phyloP scores from a whole-genome alignment of 495 filamentous ascomycete genomes.

The Penicillium tannophilum region DNA sequence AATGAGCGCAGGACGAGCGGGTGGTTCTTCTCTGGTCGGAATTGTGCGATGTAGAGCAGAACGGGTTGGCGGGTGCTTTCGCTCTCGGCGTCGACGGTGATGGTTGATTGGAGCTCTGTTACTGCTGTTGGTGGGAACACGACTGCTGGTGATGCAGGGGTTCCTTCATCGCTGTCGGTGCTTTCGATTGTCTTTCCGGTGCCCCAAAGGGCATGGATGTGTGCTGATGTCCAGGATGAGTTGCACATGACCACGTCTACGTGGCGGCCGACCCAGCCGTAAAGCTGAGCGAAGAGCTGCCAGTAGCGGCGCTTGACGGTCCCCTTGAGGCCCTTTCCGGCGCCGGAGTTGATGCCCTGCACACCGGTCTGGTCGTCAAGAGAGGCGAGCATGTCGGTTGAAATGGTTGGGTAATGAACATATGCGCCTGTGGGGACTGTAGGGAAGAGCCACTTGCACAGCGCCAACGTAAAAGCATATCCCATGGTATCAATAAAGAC shows the following conservation, averaged over 20 bases:
- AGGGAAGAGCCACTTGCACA: slow-evolving; percentile 81
- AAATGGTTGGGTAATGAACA: slow-evolving; percentile 97
- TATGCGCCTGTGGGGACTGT: slow-evolving; percentile 86
- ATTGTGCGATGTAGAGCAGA: slow-evolving; percentile 93
- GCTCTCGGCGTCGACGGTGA: slow-evolving; percentile 66
- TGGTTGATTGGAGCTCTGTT: slow-evolving; percentile 69
- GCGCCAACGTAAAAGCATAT: slow-evolving; percentile 85
- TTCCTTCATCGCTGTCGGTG: slow-evolving; percentile 33
- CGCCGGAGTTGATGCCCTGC: slow-evolving; percentile 81
- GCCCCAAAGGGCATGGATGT: slow-evolving; percentile 83
- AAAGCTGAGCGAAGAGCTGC: slow-evolving; percentile 78
- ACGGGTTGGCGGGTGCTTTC: slow-evolving; percentile 67
- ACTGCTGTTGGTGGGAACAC: slow-evolving; percentile 94
- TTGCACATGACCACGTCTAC: slow-evolving; percentile 97
- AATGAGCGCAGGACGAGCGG: slow-evolving; percentile 81
- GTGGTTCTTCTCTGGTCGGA: slow-evolving; percentile 97
- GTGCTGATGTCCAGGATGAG: slow-evolving; percentile 86
- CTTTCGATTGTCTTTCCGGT: slow-evolving; percentile 26
- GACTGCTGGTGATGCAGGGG: slow-evolving; percentile 49
- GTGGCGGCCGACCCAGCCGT: slow-evolving; percentile 75
- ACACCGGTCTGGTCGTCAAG: slow-evolving; percentile 66
- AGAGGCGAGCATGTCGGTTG: slow-evolving; percentile 92
- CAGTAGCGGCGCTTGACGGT: slow-evolving; percentile 77
- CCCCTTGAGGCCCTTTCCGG: slow-evolving; percentile 69
- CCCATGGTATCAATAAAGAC: slow-evolving; percentile 98